phyloP scores from a whole-genome alignment of 208 protist species.

The Trypanosoma caninum region DNA sequence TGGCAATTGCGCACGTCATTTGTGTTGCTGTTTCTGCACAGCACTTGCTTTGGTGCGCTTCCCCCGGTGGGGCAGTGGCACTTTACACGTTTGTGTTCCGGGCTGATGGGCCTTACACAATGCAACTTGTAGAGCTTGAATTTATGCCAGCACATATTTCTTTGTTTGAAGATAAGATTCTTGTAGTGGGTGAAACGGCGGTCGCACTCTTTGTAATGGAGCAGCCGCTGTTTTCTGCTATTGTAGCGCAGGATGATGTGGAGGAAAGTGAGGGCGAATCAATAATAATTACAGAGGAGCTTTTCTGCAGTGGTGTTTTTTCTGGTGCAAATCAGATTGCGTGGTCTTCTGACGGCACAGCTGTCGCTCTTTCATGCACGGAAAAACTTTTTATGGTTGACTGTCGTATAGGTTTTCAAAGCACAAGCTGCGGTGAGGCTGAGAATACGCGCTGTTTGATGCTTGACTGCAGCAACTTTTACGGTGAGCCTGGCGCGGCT shows the following conservation, averaged over 20 bases:
- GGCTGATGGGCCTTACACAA: background rate
- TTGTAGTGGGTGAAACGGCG: conserved; percentile 13
- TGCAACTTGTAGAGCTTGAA: conserved; percentile 11
- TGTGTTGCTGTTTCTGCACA: conserved; percentile 19
- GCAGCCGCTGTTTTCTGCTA: background rate
- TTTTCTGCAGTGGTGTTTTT: conserved; percentile 9
- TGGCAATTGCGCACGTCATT: background rate
- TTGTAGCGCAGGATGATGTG: background rate
- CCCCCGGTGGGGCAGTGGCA: background rate
- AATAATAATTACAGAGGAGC: conserved; percentile 13
- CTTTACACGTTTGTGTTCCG: conserved; percentile 12
- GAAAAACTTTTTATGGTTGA: conserved; percentile 18
- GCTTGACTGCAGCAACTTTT: conserved; percentile 33
- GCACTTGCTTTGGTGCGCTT: conserved; percentile 24
- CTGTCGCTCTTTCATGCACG: conserved; percentile 20
- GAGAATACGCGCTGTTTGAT: background rate
- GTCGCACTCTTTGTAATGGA: conserved; percentile 20
- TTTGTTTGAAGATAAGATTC: conserved; percentile 20
- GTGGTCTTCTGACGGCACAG: conserved; percentile 24
- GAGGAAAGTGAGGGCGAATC: conserved; percentile 7
- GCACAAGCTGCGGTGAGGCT: background rate
- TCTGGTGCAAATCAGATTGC: conserved; percentile 9
- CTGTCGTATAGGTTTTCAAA: conserved; percentile 13
- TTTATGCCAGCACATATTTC: conserved; percentile 22
- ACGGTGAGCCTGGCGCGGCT: conserved; percentile 18